A percentile compares a stretch with the other conserved stretches of the same genome.
These are phyloP conservation scores for Candida silvicultrix DNA, from an alignment of 805 yeast genomes.

Conservation along the genomic window DNA sequence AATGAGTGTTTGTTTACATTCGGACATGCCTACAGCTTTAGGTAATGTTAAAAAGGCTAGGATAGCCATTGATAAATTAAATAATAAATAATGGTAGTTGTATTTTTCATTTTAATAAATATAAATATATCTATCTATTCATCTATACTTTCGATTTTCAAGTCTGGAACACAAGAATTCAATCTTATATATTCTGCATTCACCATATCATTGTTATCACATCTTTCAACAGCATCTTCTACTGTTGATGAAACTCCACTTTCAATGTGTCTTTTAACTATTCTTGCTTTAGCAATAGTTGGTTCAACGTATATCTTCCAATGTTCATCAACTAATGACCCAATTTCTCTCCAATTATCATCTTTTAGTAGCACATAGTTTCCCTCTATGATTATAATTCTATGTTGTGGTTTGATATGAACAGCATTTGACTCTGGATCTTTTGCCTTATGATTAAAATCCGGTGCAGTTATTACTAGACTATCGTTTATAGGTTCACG, in stretches of 20 bases:
- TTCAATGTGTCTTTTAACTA: conserved; percentile 6
- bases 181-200: conserved; percentile 5
- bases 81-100: no score
- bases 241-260: conserved; percentile 2
- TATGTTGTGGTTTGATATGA: conserved; percentile 6
- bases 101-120: no score
- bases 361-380: conserved; percentile 11
- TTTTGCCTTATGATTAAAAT: conserved; percentile 12
- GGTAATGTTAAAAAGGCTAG: conserved; percentile 27
- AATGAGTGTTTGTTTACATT: conserved; percentile 28
- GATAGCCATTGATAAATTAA: conserved; percentile 24
- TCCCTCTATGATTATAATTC: conserved; percentile 14
- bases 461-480: conserved; percentile 5
- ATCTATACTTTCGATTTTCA: conserved; percentile 3
- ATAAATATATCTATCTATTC: neutral
- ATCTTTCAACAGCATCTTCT: conserved; percentile 6
- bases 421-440: conserved; percentile 11
- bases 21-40: conserved; percentile 32
- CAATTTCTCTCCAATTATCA: conserved; percentile 11
- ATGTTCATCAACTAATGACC: conserved; percentile 6
- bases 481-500: neutral
- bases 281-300: conserved; percentile 3
- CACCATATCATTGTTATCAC: conserved; percentile 6
- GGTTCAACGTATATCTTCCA: conserved; percentile 8
- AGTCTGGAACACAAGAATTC: conserved; percentile 6